A percentile compares a stretch with the other conserved stretches of the same genome.
phyloP scores from a whole-genome alignment of 2,329 filamentous ascomycete species.

The Pyricularia sp. region DNA sequence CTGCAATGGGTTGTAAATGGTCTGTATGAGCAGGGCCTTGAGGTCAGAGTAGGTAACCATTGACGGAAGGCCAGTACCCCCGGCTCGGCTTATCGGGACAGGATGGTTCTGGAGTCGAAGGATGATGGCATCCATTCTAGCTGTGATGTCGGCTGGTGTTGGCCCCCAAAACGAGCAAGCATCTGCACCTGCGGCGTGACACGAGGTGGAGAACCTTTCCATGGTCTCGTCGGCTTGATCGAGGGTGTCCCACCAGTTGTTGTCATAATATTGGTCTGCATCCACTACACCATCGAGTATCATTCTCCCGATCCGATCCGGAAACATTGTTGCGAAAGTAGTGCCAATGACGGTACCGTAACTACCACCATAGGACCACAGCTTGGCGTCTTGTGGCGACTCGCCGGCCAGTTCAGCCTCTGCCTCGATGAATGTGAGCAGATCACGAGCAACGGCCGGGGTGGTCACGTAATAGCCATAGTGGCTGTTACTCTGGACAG shows the following conservation, averaged over 20 bases:
- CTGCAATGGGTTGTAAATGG: neutral
- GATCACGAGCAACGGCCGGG: slow-evolving; percentile 25
- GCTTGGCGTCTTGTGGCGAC: slow-evolving; percentile 20
- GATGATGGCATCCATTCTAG: neutral
- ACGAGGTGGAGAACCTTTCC: slow-evolving; percentile 34
- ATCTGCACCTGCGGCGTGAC: slow-evolving; percentile 19
- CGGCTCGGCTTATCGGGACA: neutral
- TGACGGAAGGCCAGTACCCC: neutral
- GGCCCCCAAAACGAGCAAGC: neutral
- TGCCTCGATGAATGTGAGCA: slow-evolving; percentile 27
- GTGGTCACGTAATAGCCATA: slow-evolving; percentile 18
- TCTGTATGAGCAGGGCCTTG: neutral
- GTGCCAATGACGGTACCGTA: slow-evolving; percentile 27
- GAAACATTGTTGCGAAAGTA: slow-evolving; percentile 28
- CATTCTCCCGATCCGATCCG: slow-evolving; percentile 21
- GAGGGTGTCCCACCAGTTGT: neutral
- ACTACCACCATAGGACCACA: slow-evolving; percentile 25
- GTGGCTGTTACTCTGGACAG: neutral
- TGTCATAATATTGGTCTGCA: slow-evolving; percentile 22
- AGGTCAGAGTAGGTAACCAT: neutral
- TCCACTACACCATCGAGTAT: slow-evolving; percentile 27
- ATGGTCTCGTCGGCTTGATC: slow-evolving; percentile 29
- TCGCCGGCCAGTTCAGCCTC: neutral
- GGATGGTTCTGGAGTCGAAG: neutral
- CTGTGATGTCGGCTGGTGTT: neutral